These are phyloP conservation scores for Calonectria hawksworthii DNA, from an alignment of 2,329 filamentous ascomycete species.

Conservation along the genomic window DNA sequence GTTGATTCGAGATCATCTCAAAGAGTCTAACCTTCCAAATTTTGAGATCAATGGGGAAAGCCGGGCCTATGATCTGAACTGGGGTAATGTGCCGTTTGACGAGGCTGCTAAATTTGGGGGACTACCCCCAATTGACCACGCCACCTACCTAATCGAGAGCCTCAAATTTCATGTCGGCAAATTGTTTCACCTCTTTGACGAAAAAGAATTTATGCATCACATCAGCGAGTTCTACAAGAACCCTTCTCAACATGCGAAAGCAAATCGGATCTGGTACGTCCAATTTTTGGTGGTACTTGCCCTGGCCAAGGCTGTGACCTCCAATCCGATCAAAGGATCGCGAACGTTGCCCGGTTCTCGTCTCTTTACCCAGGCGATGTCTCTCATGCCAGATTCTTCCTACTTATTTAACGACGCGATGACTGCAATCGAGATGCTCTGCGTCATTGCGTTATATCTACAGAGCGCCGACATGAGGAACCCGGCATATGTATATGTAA, in stretches of 20 bases:
- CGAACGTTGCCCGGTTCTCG: conserved; percentile 14
- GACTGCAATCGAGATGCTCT: conserved; percentile 24
- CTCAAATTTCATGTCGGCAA: conserved; percentile 25
- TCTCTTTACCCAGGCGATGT: conserved; percentile 23
- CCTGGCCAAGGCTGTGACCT: conserved; percentile 18
- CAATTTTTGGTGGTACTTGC: conserved; percentile 20
- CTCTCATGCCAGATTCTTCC: conserved; percentile 27
- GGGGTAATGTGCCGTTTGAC: conserved; percentile 3
- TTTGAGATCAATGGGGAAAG: conserved; percentile 25
- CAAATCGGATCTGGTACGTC: conserved; percentile 20
- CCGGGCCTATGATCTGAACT: conserved; percentile 22
- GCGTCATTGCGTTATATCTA: conserved; percentile 19
- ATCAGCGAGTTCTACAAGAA: conserved; percentile 10
- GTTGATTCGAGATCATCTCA: conserved; percentile 19
- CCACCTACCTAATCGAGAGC: conserved; percentile 21
- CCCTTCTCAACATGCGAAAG: conserved; percentile 3
- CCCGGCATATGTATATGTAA: conserved; percentile 24
- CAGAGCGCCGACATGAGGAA: conserved; percentile 30
- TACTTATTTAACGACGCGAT: conserved; percentile 25
- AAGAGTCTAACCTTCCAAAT: conserved; percentile 17
- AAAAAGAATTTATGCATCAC: conserved; percentile 1
- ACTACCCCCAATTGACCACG: conserved; percentile 17
- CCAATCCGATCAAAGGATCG: conserved; percentile 18
- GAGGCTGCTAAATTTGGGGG: neutral
- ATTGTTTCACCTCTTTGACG: conserved; percentile 25